Base-by-base conservation (phyloP, 2,329 filamentous ascomycete species). In the Sphaerostilbella broomeana region DNA sequence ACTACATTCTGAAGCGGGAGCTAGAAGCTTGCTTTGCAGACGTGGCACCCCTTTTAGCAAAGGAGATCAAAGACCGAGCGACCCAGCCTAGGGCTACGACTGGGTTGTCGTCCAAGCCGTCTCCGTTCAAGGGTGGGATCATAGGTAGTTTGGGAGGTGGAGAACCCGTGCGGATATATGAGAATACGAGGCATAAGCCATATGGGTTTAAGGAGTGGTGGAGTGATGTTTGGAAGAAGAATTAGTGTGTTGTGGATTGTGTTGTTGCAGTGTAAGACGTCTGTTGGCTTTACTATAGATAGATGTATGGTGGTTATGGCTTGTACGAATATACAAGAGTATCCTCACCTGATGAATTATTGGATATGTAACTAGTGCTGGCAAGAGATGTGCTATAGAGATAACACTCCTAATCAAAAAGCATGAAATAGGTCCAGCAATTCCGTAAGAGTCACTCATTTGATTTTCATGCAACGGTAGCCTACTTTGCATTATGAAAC, bases 201-300 rank as follows among this genome's bases (percentile, higher is more conserved):
- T 97, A 95, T 63, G 90, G 92, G 6, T 79, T 95, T 46, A 84
- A 75, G 57, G 79, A 97, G 59, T 85, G 95, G 64, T 95, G 87
- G 88, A 77, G 76, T 52, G 90, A 97, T 62, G 56, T 95, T 9
- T 95, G 65, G 65, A 57, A 55, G 47, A 61, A 55, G 35, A 27
- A 37, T n/a, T 25, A 43, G 28, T n/a, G 22, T 34, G 28, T 9
- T 3, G 22, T n/a, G n/a, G n/a, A n/a, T n/a, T n/a, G n/a, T n/a
- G n/a, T n/a, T n/a, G n/a, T n/a, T n/a, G n/a, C n/a, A n/a, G n/a
- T n/a, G n/a, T n/a, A n/a, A n/a, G n/a, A n/a, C n/a, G n/a, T n/a
- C n/a, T n/a, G n/a, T n/a, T n/a, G n/a, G n/a, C n/a, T n/a, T n/a
- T n/a, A n/a, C n/a, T n/a, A n/a, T n/a, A n/a, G n/a, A n/a, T n/a